Base-by-base conservation (phyloP, 1,284 basidiomycete genomes). In the Ganoderma multipileum region DNA sequence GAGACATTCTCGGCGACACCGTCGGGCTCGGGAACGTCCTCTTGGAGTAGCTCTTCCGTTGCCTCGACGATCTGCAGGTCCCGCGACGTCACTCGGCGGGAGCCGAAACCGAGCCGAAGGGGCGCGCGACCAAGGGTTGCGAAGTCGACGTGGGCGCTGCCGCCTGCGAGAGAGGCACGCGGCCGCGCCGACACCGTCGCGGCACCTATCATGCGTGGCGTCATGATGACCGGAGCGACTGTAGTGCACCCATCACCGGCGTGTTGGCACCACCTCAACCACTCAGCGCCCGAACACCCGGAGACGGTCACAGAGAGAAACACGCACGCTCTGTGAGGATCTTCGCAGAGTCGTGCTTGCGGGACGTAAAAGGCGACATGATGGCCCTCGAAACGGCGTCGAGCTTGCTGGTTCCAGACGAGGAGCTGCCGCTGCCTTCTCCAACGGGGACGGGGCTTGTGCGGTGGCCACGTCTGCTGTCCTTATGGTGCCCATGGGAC, bases 221-320 rank as follows among this genome's bases (percentile, higher is more conserved):
- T 95, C 95, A 97, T 95, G 75, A 97, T 91, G 69, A 91, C 89
- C 14, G 95, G 95, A 5, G 95, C 94, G 76, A 97, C 95, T 97
- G 78, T 14, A 72, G n/a, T 23, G 0, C 2, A 47, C 36, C 64
- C 61, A 50, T 39, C 63, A 65, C 71, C 44, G 44, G 44, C 44
- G n/a, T 66, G 26, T 64, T 20, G 63, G 65, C 67, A 67, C 66
- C 55, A 63, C 63, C 67, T 68, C 64, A 70, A 55, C 66, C 41
- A 44, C 23, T 66, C 57, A 65, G 61, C 67, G 55, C 61, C 61
- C 42, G 38, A 59, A 59, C 38, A 61, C 62, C 33, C 33, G 11
- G 39, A 41, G 28, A 52, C 8, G 58, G 18, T 28, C 9, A 28
- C 54, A 41, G 39, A 59, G 65, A 59, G 65, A 47, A 63, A 63